Base-by-base conservation (phyloP, 129 eudicot genomes). In the Tanacetum coccineum region DNA sequence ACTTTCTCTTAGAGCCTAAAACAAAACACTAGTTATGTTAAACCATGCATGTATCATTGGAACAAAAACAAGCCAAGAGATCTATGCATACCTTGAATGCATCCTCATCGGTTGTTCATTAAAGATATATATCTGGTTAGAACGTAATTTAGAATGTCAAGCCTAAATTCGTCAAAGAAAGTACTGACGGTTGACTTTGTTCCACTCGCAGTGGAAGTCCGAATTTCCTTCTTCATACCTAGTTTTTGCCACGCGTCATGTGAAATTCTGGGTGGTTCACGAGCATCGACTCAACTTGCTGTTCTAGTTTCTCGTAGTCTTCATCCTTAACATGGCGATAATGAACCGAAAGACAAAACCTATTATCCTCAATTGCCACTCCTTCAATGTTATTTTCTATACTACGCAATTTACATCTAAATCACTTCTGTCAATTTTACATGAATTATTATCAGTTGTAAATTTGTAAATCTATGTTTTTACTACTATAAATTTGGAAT, bases 61-160 rank as follows among this genome's bases (percentile, higher is more conserved):
- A 13, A 48, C 1, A 5, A 48, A 48, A 17, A 18, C 32, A 51
- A 19, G 17, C 66, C 9, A 59, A 67, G 47, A 28, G n/a, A 13
- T n/a, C n/a, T n/a, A n/a, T 70, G 9, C 1, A 42, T 81, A 89
- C 96, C 90, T 83, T 81, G 22, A 89, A 89, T 62, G 97, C 97
- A 63, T 90, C 97, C 74, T 90, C 95, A 17, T 90, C 95, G 47
- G 97, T 89, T 72, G 62, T 73, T 89, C 97, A 74, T 90, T 95
- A 4, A 95, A 95, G 4, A 89, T 77, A 42, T 87, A 90, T 30
- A 90, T 12, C n/a, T 0, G 95, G 95, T n/a, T 51, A 82, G 71
- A 62, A 87, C 81, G 51, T 71, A n/a, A 47, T 68, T 13, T 12
- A 13, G 72, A 53, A 68, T 68, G 51, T 84, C 26, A 84, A 76